Conservation (phyloP, 768 basidiomycete genomes). For the Boletus pseudopeckii region DNA sequence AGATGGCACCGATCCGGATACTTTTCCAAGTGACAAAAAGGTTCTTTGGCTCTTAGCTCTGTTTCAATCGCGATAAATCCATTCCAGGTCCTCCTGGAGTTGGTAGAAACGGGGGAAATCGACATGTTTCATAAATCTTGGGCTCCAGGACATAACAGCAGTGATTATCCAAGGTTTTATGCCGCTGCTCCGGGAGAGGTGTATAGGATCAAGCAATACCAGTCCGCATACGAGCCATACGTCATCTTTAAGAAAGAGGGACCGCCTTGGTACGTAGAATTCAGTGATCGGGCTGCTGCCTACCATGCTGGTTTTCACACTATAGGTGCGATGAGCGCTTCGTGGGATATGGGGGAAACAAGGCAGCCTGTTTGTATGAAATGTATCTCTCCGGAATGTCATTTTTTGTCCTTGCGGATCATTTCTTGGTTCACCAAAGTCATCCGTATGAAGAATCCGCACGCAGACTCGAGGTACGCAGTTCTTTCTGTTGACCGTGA, state of each 20-base stretch:
- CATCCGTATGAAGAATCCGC: conserved; percentile 77
- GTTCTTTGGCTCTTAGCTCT: conserved; percentile 31
- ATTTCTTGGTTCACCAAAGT: conserved; percentile 87
- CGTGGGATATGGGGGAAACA: conserved; percentile 88
- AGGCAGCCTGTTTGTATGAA: conserved; percentile 88
- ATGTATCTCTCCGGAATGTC: conserved; percentile 85
- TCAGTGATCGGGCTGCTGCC: neutral
- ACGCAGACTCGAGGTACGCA: conserved; percentile 63
- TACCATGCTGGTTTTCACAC: neutral
- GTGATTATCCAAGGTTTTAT: conserved; percentile 72
- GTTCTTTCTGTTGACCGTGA: neutral
- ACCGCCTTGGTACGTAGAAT: conserved; percentile 59
- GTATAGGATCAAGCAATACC: conserved; percentile 74
- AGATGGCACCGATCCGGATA: conserved; percentile 55
- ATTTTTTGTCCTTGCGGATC: conserved; percentile 80
- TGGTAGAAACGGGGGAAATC: conserved; percentile 55
- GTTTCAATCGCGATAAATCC: neutral
- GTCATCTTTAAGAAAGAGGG: conserved; percentile 76
- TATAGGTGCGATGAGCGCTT: conserved; percentile 88
- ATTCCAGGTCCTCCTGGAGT: conserved; percentile 49
- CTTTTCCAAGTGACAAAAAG: conserved; percentile 69
- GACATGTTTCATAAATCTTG: conserved; percentile 78
- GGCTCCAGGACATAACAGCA: conserved; percentile 77
- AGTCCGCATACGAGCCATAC: conserved; percentile 86
- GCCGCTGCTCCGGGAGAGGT: conserved; percentile 57